Conservation (phyloP, 2,329 filamentous ascomycete species). For the Botryotinia narcissicola region DNA sequence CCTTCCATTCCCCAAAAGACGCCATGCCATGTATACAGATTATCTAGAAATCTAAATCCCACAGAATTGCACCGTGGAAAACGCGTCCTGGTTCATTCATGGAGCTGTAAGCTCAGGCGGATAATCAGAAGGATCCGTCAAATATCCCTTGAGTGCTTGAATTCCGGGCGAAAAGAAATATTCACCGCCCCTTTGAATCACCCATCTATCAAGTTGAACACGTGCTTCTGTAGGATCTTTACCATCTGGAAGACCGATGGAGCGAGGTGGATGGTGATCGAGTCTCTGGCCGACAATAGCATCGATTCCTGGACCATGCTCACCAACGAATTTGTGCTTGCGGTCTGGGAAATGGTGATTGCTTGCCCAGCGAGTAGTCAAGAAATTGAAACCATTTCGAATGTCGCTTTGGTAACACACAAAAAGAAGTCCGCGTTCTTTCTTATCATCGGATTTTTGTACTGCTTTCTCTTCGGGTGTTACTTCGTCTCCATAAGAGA, state of each 20-base stretch:
- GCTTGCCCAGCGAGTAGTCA: slow-evolving; percentile 29
- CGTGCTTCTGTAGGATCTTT: slow-evolving; percentile 26
- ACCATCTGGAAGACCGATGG: slow-evolving; percentile 32
- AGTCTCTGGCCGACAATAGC: slow-evolving; percentile 40
- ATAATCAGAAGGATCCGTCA: slow-evolving; percentile 1
- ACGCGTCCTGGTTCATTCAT: neutral
- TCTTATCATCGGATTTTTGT: slow-evolving; percentile 24
- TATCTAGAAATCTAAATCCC: neutral
- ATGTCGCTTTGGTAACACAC: slow-evolving; percentile 47
- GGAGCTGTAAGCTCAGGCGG: neutral
- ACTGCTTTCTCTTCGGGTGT: slow-evolving; percentile 37
- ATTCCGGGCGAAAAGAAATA: slow-evolving; percentile 49
- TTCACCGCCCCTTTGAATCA: slow-evolving; percentile 45
- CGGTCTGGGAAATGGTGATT: slow-evolving; percentile 30
- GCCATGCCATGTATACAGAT: neutral
- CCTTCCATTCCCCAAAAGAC: neutral
- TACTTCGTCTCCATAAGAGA: slow-evolving; percentile 44
- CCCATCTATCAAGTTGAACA: slow-evolving; percentile 40
- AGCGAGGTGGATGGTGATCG: slow-evolving; percentile 25
- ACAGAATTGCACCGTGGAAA: neutral
- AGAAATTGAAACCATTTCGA: slow-evolving; percentile 40
- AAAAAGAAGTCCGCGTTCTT: slow-evolving; percentile 47
- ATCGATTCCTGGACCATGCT: slow-evolving; percentile 38
- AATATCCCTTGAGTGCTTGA: slow-evolving; percentile 30
- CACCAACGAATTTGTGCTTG: slow-evolving; percentile 20